A percentile compares a stretch with the other conserved stretches of the same genome.
These are phyloP conservation scores for Kwoniella dendrophila DNA, from an alignment of 768 basidiomycete genomes.

Conservation along the genomic window DNA sequence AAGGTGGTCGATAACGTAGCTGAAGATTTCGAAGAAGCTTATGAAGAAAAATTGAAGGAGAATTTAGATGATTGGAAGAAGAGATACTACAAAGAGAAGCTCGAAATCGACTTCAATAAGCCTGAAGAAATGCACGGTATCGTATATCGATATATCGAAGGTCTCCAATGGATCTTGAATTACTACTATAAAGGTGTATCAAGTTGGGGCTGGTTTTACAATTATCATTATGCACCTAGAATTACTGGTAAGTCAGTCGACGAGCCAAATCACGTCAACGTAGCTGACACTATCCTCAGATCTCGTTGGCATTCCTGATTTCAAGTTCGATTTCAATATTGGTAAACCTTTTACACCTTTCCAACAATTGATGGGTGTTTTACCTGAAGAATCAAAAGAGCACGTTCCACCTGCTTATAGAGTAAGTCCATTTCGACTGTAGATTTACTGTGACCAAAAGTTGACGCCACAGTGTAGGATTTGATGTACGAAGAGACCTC, in stretches of 20 bases:
- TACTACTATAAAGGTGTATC: constrained; percentile 98
- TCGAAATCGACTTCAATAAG: constrained; percentile 73
- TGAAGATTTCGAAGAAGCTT: constrained; percentile 70
- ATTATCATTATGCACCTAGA: constrained; percentile 95
- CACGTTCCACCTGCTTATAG: constrained; percentile 83
- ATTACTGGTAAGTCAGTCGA: constrained; percentile 92
- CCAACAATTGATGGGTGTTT: constrained; percentile 96
- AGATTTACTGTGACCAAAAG: not conserved
- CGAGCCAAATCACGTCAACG: too few relatives aligned
- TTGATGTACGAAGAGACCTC: constrained; percentile 84
- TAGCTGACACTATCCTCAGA: constrained; percentile 57
- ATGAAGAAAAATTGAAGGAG: constrained; percentile 71
- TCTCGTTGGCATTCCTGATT: constrained; percentile 66
- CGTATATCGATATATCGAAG: constrained; percentile 81
- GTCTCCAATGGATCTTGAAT: constrained; percentile 98
- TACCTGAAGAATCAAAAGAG: constrained; percentile 86
- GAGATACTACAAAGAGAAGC: constrained; percentile 84
- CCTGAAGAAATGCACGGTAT: constrained; percentile 70
- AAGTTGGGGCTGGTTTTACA: constrained; percentile 98
- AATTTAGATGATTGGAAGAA: constrained; percentile 94
- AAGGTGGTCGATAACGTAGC: constrained; percentile 69
- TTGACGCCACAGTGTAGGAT: constrained; percentile 66
- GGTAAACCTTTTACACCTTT: constrained; percentile 89
- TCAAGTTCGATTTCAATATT: constrained; percentile 82
- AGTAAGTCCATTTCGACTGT: constrained; percentile 65